A percentile compares a stretch with the other conserved stretches of the same genome.
These are phyloP conservation scores for Lotus japonicus DNA, from an alignment of 306 rosid species.

Conservation along the genomic window DNA sequence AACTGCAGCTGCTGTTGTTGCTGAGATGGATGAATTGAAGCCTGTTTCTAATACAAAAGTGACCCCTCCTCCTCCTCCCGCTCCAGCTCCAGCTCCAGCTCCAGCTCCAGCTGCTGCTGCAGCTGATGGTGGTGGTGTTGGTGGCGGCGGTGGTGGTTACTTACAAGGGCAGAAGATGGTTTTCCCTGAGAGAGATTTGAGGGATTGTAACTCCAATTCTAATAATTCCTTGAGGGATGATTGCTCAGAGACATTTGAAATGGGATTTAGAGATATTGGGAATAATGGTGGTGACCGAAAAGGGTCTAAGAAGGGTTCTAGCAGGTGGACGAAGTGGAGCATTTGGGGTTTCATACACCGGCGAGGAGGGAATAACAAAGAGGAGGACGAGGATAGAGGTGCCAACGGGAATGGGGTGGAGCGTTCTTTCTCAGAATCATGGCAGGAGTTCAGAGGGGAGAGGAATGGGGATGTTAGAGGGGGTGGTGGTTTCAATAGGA, in stretches of 20 bases:
- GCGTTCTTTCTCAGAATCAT: conserved; percentile 80
- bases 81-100: conserved; percentile 19
- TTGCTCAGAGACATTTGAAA: conserved; percentile 61
- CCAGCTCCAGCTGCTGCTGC: conserved; percentile 51
- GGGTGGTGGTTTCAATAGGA: conserved; percentile 54
- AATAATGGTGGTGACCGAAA: conserved; percentile 48
- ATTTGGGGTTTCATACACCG: conserved; percentile 81
- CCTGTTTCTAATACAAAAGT: conserved; percentile 51
- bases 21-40: conserved; percentile 84
- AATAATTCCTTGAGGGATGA: conserved; percentile 71
- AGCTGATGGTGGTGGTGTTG: conserved; percentile 48
- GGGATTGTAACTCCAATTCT: conserved; percentile 53
- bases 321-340: conserved; percentile 90
- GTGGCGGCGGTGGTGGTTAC: conserved; percentile 9
- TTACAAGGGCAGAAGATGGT: conserved; percentile 47
- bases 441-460: conserved; percentile 77
- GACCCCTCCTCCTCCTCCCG: conserved; percentile 37
- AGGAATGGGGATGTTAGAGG: conserved; percentile 50
- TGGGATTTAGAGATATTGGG: conserved; percentile 48
- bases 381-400: conserved; percentile 70
- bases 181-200: conserved; percentile 44
- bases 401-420: conserved; percentile 64
- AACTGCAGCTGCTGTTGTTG: conserved; percentile 93
- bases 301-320: conserved; percentile 66
- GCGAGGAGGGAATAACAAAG: conserved; percentile 48